These are phyloP conservation scores for Colletotrichum somersetense DNA, from an alignment of 2,329 filamentous ascomycete genomes.

Conservation along the genomic window DNA sequence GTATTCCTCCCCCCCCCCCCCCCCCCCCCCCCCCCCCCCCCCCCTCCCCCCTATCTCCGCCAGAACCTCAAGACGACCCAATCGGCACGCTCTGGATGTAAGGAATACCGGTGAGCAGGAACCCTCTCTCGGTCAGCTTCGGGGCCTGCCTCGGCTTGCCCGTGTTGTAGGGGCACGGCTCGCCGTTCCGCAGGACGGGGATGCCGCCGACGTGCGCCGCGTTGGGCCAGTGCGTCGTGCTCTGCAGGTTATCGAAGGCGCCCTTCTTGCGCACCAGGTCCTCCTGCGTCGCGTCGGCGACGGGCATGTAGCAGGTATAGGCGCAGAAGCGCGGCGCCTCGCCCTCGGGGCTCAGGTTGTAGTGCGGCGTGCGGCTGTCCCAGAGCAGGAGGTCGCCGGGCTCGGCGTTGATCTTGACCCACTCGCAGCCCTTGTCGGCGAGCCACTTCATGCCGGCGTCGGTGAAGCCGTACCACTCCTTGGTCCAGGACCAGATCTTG, in stretches of 20 bases:
- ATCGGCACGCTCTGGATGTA: slow-evolving; percentile 22
- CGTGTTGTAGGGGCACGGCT: slow-evolving; percentile 28
- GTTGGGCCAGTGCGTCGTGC: slow-evolving; percentile 50
- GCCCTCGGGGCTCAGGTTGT: slow-evolving; percentile 38
- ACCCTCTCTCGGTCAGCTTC: slow-evolving; percentile 41
- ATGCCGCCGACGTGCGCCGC: slow-evolving; percentile 30
- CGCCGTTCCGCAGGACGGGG: slow-evolving; percentile 12
- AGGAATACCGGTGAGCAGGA: slow-evolving; percentile 21
- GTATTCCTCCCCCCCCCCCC: too few species aligned
- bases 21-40: too few species aligned
- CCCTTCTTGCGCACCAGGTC: slow-evolving; percentile 39
- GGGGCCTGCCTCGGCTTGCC: slow-evolving; percentile 44
- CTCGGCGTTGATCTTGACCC: slow-evolving; percentile 49
- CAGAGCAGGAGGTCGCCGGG: slow-evolving; percentile 53
- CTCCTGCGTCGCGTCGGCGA: slow-evolving; percentile 42
- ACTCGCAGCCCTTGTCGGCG: slow-evolving; percentile 36
- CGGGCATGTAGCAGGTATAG: slow-evolving; percentile 45
- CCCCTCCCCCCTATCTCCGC: too few species aligned
- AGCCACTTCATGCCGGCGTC: slow-evolving; percentile 43
- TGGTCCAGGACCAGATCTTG: slow-evolving; percentile 46
- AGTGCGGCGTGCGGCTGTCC: slow-evolving; percentile 46
- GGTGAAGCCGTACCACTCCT: slow-evolving; percentile 42
- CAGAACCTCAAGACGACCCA: background rate
- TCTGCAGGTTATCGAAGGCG: slow-evolving; percentile 45
- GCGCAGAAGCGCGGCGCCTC: slow-evolving; percentile 42